Conservation (phyloP, 805 yeast species). For the Vanderwaltozyma yarrowii region DNA sequence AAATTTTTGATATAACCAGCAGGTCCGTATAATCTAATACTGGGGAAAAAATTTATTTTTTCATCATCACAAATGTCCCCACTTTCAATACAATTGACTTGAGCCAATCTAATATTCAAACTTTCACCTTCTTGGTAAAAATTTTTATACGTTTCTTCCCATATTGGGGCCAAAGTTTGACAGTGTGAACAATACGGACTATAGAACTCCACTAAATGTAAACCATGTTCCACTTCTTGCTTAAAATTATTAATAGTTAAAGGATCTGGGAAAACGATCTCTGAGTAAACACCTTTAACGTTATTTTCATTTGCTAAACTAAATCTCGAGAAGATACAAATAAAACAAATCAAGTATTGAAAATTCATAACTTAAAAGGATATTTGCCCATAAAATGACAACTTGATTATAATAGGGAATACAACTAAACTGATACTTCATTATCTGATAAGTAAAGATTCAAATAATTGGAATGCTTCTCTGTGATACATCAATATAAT, state of each 20-base stretch:
- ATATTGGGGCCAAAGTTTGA: conserved; percentile 62
- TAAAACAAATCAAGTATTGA: too few relatives aligned
- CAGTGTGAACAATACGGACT: conserved; percentile 90
- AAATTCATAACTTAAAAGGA: too few relatives aligned
- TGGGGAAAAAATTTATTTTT: conserved; percentile 55
- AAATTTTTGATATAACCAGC: conserved; percentile 37
- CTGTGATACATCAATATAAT: too few relatives aligned
- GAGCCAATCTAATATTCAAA: conserved; percentile 46
- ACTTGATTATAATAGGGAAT: too few relatives aligned
- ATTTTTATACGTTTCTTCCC: conserved; percentile 56
- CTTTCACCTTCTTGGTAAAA: conserved; percentile 37
- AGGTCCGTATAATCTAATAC: conserved; percentile 60
- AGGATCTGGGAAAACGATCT: conserved; percentile 35
- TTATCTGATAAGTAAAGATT: too few relatives aligned
- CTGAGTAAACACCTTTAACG: not conserved
- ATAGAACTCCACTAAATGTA: conserved; percentile 76
- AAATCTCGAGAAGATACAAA: not conserved
- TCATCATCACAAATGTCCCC: conserved; percentile 79
- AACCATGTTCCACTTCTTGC: conserved; percentile 36
- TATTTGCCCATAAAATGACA: too few relatives aligned
- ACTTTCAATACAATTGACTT: conserved; percentile 76
- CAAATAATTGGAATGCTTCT: too few relatives aligned
- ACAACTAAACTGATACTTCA: too few relatives aligned
- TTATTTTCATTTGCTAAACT: not conserved
- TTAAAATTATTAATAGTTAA: conserved; percentile 45